Evolutionary conservation across 257 asterid species (phyloP).

Genomic region (Solanum pimpinellifolium): DNA sequence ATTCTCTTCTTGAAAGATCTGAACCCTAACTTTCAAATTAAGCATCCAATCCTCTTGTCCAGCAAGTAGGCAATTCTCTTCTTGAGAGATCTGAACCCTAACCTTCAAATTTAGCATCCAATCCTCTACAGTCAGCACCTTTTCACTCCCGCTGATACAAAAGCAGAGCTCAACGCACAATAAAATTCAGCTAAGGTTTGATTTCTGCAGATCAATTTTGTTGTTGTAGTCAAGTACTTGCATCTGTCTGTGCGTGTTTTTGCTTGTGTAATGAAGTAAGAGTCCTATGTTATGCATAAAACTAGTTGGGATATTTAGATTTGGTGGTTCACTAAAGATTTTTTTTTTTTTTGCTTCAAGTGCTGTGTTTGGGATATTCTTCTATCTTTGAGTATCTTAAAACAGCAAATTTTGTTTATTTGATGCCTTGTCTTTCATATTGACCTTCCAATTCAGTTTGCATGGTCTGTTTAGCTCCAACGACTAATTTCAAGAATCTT

Average conservation of each 20-base stretch:
- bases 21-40: background rate
- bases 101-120: background rate
- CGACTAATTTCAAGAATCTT: background rate
- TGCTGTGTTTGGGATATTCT: background rate
- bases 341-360: background rate
- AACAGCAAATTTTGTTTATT: background rate
- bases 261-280: background rate
- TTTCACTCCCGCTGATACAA: background rate
- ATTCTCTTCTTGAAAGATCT: background rate
- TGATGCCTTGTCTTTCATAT: background rate
- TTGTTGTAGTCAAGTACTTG: background rate
- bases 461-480: background rate
- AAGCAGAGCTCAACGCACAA: background rate
- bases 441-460: background rate
- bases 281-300: background rate
- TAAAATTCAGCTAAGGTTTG: background rate
- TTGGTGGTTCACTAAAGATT: background rate
- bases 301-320: background rate
- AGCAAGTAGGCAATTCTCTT: background rate
- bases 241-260: background rate
- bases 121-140: background rate
- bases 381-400: background rate
- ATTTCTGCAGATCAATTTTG: background rate
- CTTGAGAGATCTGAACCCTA: background rate
- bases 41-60: background rate